These are phyloP conservation scores for Kondoa subrosea DNA, from an alignment of 768 basidiomycete genomes.

Conservation along the genomic window DNA sequence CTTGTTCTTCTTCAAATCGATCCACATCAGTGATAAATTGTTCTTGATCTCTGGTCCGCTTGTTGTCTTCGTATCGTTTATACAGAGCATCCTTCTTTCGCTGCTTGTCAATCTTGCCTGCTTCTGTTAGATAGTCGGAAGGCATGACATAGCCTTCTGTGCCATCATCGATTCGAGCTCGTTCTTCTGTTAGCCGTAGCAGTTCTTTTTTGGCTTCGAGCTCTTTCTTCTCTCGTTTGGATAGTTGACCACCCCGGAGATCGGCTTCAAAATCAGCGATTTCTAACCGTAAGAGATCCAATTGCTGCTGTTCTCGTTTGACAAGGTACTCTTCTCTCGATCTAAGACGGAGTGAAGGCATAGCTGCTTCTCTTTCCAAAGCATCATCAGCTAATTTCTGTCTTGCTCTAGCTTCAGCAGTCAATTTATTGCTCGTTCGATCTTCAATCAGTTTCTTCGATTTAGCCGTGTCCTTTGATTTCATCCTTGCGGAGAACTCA, in stretches of 20 bases:
- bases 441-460: constrained; percentile 72
- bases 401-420: constrained; percentile 65
- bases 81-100: constrained; percentile 84
- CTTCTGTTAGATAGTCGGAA: constrained; percentile 94
- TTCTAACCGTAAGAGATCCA: constrained; percentile 78
- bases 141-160: constrained; percentile 92
- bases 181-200: constrained; percentile 76
- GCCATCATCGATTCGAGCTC: constrained; percentile 83
- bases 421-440: constrained; percentile 60
- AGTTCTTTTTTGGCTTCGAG: constrained; percentile 83
- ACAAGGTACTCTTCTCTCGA: constrained; percentile 91
- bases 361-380: constrained; percentile 38
- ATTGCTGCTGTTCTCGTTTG: constrained; percentile 88
- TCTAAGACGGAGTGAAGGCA: constrained; percentile 62
- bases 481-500: constrained; percentile 77
- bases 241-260: constrained; percentile 59
- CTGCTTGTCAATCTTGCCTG: constrained; percentile 94
- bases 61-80: constrained; percentile 71
- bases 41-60: constrained; percentile 40
- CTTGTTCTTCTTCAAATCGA: constrained; percentile 77
- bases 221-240: constrained; percentile 63
- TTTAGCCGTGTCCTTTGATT: constrained; percentile 60
- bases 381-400: constrained; percentile 65
- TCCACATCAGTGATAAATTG: constrained; percentile 94
- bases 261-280: constrained; percentile 86